A percentile compares a stretch with the other conserved stretches of the same genome.
These are phyloP conservation scores for Fraxinus floribunda DNA, from an alignment of 305 asterid species.

Conservation along the genomic window DNA sequence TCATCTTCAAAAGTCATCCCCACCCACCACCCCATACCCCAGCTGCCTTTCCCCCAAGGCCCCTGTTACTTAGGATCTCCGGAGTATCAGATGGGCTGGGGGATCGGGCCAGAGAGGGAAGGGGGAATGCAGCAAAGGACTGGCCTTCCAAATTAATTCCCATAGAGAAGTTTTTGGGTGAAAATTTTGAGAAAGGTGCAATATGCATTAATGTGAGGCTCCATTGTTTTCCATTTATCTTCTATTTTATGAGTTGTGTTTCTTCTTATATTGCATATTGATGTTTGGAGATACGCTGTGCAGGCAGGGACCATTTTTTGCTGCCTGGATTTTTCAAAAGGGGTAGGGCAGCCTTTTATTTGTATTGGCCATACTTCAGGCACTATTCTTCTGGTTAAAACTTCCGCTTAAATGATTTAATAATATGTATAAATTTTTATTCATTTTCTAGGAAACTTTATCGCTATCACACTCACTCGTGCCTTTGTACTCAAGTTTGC, in stretches of 20 bases:
- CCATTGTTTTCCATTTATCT: not conserved
- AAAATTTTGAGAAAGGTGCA: not conserved
- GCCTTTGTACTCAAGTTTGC: not conserved
- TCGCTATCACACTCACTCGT: not conserved
- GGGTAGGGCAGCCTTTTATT: not conserved
- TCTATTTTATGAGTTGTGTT: not conserved
- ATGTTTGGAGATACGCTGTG: not conserved
- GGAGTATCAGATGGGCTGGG: not conserved
- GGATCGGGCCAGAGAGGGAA: not conserved
- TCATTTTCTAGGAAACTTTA: not conserved
- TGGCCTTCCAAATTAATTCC: not conserved
- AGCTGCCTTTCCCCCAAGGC: not conserved
- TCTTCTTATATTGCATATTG: not conserved
- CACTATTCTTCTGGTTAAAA: not conserved
- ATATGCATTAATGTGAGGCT: not conserved
- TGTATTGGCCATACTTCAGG: constrained; percentile 2
- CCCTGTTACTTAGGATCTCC: not conserved
- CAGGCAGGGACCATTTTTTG: not conserved
- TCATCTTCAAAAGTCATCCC: constrained; percentile 1
- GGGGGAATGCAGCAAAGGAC: not conserved
- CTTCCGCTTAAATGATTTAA: not conserved
- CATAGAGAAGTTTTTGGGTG: not conserved
- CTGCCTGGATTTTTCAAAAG: not conserved
- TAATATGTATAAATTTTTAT: not conserved
- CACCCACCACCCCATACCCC: not conserved